Base-by-base conservation (phyloP, 768 basidiomycete species). In the Trametes gibbosa region DNA sequence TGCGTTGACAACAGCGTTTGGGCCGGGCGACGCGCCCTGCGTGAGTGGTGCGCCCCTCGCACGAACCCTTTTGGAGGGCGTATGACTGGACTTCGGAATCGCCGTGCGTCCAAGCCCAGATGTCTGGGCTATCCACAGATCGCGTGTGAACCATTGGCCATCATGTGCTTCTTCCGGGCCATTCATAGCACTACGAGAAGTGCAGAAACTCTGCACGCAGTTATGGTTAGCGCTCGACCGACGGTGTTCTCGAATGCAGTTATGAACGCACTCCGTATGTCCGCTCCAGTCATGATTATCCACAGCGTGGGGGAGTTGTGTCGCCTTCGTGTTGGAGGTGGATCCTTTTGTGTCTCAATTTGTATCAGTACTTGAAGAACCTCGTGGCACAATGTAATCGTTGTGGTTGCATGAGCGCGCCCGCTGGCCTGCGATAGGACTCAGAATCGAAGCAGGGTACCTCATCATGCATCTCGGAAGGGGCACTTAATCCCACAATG, bases 141-240 rank as follows among this genome's bases (percentile, higher is more conserved):
- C 74, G 59, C 79, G 79, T 0, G 76, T 69, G 9, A 77, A 61
- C 73, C 74, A 81, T 10, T 79, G 65, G 66, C 79, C 78, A 63
- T 80, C 80, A 37, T 77, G 78, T 19, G 78, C 79, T 23, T 76
- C 76, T 61, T 79, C 79, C 0, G 73, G 68, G 1, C 77, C 73
- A 53, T 80, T 77, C 17, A 56, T 50, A 12, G 51, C 69, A 32
- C 69, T 62, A n/a, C 74, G 60, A 16, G 67, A 62, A 25, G 50
- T 74, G 73, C 32, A 75, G 66, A 17, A 64, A 63, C 2, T 62
- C 75, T 78, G 32, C n/a, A 25, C 12, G n/a, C 21, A 4, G 37
- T 12, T 25, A 27, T 21, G 8, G 25, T 29, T 51, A n/a, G 46
- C 32, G 27, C 25, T 27, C 40, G 45, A 39, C 13, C 45, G 29